phyloP scores from a whole-genome alignment of 2,329 filamentous ascomycete species.

The Aspergillus novoparasiticus region DNA sequence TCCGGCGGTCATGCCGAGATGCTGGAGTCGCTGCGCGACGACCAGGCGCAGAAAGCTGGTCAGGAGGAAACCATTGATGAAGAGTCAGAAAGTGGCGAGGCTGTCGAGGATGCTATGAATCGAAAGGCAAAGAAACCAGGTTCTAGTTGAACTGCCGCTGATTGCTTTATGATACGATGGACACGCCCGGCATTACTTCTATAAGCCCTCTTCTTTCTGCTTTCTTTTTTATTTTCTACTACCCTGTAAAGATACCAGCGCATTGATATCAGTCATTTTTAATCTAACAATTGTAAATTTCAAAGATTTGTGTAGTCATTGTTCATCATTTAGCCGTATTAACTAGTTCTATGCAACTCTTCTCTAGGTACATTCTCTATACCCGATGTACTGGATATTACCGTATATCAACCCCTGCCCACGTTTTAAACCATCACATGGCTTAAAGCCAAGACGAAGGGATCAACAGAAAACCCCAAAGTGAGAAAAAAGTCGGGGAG shows the following conservation, averaged over 20 bases:
- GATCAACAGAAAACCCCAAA: background rate
- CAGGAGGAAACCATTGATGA: constrained; percentile 30
- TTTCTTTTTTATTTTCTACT: background rate
- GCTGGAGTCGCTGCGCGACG: constrained; percentile 32
- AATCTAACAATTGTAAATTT: background rate
- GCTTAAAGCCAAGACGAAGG: background rate
- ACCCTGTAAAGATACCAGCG: constrained; percentile 7
- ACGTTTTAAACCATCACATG: background rate
- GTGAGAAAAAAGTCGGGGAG: background rate
- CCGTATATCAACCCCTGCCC: background rate
- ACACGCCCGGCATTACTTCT: background rate
- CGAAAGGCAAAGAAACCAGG: constrained; percentile 3
- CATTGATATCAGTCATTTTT: background rate
- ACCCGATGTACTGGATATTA: background rate
- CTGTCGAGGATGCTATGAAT: constrained; percentile 9
- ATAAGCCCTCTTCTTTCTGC: background rate
- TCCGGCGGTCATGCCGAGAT: constrained; percentile 30
- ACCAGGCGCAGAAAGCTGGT: constrained; percentile 27
- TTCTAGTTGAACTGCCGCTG: background rate
- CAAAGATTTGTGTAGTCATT: background rate
- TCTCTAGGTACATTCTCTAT: background rate
- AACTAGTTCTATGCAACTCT: background rate
- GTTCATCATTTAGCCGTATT: background rate
- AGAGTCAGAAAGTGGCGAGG: constrained; percentile 18
- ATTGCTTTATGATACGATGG: background rate